A percentile compares a stretch with the other conserved stretches of the same genome.
These are phyloP conservation scores for Plantago lanceolata DNA, from an alignment of 305 asterid genomes.

Conservation along the genomic window DNA sequence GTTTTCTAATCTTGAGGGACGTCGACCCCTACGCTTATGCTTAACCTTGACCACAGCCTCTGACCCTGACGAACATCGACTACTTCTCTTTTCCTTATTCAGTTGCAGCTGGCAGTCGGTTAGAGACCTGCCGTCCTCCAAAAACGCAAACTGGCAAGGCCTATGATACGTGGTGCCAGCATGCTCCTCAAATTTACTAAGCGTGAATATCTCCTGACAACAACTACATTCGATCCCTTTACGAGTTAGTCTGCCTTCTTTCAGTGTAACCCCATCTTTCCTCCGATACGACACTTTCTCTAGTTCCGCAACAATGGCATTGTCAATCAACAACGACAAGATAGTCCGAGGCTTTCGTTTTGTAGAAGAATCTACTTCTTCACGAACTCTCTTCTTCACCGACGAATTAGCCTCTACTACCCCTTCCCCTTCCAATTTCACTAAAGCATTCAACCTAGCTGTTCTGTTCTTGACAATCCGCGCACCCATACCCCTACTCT, in stretches of 20 bases:
- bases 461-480: neutral
- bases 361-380: conserved; percentile 38
- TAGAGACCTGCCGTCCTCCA: conserved; percentile 78
- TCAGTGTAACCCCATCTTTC: conserved; percentile 27
- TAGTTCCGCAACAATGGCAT: conserved; percentile 52
- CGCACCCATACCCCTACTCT: neutral
- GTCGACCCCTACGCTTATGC: neutral
- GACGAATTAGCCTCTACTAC: conserved; percentile 29
- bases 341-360: conserved; percentile 51
- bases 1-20: neutral
- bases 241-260: conserved; percentile 67
- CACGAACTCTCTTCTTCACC: conserved; percentile 54
- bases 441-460: too few relatives aligned
- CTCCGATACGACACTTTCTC: conserved; percentile 53
- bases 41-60: neutral
- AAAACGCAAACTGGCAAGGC: conserved; percentile 58
- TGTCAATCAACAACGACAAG: conserved; percentile 77
- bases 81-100: conserved; percentile 23
- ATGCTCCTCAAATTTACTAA: conserved; percentile 62
- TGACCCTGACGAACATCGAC: neutral
- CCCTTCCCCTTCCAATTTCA: conserved; percentile 25
- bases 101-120: conserved; percentile 54
- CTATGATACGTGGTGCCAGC: conserved; percentile 55
- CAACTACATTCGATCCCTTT: conserved; percentile 85
- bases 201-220: conserved; percentile 48